Conservation (phyloP, 192 early-diverging fungal species). For the Oehlia diaphana region DNA sequence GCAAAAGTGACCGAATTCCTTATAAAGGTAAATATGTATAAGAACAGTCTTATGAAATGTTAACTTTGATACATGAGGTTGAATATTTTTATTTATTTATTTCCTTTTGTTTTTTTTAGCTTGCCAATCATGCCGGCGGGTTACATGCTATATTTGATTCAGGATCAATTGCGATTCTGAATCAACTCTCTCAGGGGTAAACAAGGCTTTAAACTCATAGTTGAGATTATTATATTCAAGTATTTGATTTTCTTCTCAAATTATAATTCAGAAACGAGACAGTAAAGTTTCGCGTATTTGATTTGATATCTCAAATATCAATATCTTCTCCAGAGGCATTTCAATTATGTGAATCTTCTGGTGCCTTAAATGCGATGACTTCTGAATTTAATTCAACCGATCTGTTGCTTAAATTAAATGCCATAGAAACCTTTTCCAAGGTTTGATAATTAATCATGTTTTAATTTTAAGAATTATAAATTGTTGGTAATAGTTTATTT, state of each 20-base stretch:
- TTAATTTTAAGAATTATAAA: neutral
- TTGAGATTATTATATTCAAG: neutral
- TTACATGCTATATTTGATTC: slow-evolving; percentile 29
- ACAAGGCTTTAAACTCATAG: neutral
- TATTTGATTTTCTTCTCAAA: neutral
- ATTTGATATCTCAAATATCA: slow-evolving; percentile 41
- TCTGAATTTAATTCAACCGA: slow-evolving; percentile 41
- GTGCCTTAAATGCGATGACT: slow-evolving; percentile 36
- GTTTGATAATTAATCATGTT: slow-evolving; percentile 19
- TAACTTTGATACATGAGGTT: neutral
- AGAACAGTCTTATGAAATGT: neutral
- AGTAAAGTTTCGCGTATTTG: slow-evolving; percentile 52
- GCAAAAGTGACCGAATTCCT: slow-evolving; percentile 35
- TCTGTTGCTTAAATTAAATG: slow-evolving; percentile 46
- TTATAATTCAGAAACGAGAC: slow-evolving; percentile 34
- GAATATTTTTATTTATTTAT: neutral
- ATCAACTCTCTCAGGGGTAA: slow-evolving; percentile 13
- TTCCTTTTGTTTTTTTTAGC: slow-evolving; percentile 8
- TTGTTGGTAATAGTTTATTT: neutral
- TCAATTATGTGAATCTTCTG: slow-evolving; percentile 34
- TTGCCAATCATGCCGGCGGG: slow-evolving; percentile 20
- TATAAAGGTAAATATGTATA: slow-evolving; percentile 30
- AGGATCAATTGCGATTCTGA: slow-evolving; percentile 21
- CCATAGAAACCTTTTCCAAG: slow-evolving; percentile 46
- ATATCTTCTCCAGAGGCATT: slow-evolving; percentile 39